phyloP scores from a whole-genome alignment of 306 rosid species.

The Castanea crenata region DNA sequence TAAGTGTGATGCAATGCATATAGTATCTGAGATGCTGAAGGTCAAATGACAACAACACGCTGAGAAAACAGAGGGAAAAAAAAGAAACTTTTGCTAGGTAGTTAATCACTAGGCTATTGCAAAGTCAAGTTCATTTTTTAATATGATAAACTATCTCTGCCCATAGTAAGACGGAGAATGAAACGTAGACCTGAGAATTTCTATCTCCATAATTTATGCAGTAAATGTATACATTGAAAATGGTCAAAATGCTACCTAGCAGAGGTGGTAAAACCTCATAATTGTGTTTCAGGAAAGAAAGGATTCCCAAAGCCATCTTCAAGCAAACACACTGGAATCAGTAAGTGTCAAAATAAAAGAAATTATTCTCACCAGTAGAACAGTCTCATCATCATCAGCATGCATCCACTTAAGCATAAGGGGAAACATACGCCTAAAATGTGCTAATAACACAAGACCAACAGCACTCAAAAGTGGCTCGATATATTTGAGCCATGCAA shows the following conservation, averaged over 20 bases:
- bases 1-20: not conserved
- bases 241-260: not conserved
- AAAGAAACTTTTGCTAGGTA: not conserved
- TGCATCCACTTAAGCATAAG: constrained; percentile 91
- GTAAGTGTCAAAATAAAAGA: not conserved
- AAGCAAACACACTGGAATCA: not conserved
- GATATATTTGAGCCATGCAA: constrained; percentile 73
- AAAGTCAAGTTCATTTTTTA: not conserved
- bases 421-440: constrained; percentile 83
- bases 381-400: constrained; percentile 81
- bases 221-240: not conserved
- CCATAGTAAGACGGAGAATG: not conserved
- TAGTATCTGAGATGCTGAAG: not conserved
- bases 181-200: not conserved
- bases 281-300: not conserved
- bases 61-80: not conserved
- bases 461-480: constrained; percentile 57
- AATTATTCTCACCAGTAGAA: constrained; percentile 62
- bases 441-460: constrained; percentile 77
- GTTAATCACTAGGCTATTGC: not conserved
- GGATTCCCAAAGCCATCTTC: not conserved
- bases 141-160: not conserved
- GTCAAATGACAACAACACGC: not conserved
- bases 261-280: not conserved
- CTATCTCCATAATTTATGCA: not conserved